Percentiles rank a stretch among this genome's conserved stretches.
Conservation (phyloP, 208 protist genomes). For the Trypanosoma vivax region DNA sequence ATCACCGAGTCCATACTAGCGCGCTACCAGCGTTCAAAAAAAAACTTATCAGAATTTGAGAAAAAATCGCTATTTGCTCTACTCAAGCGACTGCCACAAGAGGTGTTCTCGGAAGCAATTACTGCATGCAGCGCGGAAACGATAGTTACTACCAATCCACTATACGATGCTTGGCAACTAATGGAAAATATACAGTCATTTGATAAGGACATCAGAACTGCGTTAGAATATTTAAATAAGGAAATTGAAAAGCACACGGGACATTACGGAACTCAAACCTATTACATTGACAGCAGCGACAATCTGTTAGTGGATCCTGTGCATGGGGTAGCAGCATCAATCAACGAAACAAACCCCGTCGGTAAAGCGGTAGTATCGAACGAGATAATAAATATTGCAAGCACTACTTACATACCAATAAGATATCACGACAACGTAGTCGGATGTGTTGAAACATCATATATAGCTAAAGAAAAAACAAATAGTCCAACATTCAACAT, state of each 20-base stretch:
- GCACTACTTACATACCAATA: conserved; percentile 61
- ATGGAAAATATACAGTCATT: conserved; percentile 35
- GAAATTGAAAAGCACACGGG: conserved; percentile 22
- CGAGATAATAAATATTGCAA: conserved; percentile 28
- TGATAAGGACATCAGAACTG: conserved; percentile 18
- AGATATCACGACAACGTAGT: conserved; percentile 29
- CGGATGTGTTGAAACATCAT: conserved; percentile 52
- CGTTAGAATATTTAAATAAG: conserved; percentile 41
- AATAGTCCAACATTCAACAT: too few relatives aligned
- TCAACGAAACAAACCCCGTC: conserved; percentile 44
- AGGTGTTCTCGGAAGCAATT: conserved; percentile 5
- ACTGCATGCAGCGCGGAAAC: neutral
- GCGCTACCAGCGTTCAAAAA: conserved; percentile 51
- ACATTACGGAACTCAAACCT: conserved; percentile 24
- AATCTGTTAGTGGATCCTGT: conserved; percentile 46
- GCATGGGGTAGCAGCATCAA: conserved; percentile 33
- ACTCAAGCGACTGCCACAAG: conserved; percentile 15
- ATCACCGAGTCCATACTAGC: conserved; percentile 69
- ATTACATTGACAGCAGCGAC: conserved; percentile 40
- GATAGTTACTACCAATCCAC: neutral
- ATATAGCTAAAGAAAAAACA: too few relatives aligned
- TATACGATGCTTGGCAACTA: conserved; percentile 9
- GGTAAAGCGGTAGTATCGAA: conserved; percentile 38
- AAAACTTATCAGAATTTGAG: conserved; percentile 32
- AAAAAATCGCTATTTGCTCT: conserved; percentile 40